phyloP scores from a whole-genome alignment of 768 basidiomycete species.

The Mycena galopus region DNA sequence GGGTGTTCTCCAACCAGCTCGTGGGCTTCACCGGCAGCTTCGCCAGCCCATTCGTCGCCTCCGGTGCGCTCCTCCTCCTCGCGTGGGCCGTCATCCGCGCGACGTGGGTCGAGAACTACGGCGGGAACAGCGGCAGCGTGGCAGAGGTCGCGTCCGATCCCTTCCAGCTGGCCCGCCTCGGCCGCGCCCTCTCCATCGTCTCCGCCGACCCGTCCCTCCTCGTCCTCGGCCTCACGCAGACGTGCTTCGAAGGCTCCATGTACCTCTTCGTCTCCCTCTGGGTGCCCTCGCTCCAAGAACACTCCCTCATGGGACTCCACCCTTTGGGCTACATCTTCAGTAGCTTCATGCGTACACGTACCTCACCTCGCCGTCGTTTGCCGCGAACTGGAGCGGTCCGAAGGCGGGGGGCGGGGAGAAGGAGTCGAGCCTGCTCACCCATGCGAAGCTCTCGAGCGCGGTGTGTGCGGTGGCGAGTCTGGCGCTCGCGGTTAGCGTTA shows the following conservation, averaged over 20 bases:
- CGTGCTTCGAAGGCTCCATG: conserved; percentile 88
- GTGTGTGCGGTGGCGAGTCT: conserved; percentile 72
- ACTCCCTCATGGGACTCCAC: conserved; percentile 57
- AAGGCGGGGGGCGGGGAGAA: too few species aligned
- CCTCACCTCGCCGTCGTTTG: conserved; percentile 48
- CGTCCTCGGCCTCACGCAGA: conserved; percentile 79
- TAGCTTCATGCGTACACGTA: conserved; percentile 82
- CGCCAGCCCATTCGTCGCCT: conserved; percentile 75
- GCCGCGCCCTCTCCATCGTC: conserved; percentile 71
- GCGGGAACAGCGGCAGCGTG: conserved; percentile 42
- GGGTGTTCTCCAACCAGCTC: conserved; percentile 75
- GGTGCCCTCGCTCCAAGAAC: conserved; percentile 83
- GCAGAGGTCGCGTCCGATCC: conserved; percentile 45
- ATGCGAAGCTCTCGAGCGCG: conserved; percentile 74
- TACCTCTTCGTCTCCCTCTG: conserved; percentile 89
- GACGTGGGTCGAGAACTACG: conserved; percentile 81
- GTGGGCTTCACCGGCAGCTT: conserved; percentile 67
- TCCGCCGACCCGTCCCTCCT: conserved; percentile 69
- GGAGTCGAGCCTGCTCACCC: conserved; percentile 65
- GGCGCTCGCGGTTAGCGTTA: conserved; percentile 65
- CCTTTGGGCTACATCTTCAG: conserved; percentile 87
- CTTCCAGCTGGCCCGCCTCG: conserved; percentile 66
- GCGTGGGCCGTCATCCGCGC: conserved; percentile 69
- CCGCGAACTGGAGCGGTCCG: too few species aligned
- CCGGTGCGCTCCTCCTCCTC: conserved; percentile 66